Evolutionary conservation across 371 early-diverging fungal species (phyloP).

Genomic region (Syncephalastrum racemosum): DNA sequence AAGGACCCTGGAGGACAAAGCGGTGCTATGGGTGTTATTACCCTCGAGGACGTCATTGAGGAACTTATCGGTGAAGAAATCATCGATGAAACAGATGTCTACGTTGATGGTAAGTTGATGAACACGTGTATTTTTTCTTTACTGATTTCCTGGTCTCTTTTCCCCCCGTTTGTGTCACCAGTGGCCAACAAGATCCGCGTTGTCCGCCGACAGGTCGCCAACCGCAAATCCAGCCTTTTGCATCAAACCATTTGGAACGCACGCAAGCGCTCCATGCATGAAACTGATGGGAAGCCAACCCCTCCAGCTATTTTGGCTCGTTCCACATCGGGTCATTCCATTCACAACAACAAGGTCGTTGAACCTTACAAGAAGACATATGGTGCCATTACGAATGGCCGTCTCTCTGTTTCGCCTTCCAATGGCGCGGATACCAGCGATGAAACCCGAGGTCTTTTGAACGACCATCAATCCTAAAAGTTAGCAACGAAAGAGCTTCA

Average conservation of each 20-base stretch:
- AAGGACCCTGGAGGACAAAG: conserved; percentile 49
- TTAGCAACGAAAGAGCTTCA: too few species aligned
- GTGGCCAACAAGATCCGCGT: conserved; percentile 44
- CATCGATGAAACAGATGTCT: conserved; percentile 93
- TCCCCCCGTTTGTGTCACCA: conserved; percentile 10
- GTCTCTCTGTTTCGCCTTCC: conserved; percentile 14
- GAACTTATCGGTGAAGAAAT: conserved; percentile 95
- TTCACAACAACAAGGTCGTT: conserved; percentile 12
- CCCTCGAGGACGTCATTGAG: conserved; percentile 96
- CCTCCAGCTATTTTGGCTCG: conserved; percentile 2
- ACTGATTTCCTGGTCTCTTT: background rate
- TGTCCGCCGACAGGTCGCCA: conserved; percentile 36
- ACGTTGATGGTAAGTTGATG: conserved; percentile 68
- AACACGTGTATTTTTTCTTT: background rate
- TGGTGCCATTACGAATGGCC: conserved; percentile 15
- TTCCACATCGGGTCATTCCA: conserved; percentile 5
- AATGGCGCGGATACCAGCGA: background rate
- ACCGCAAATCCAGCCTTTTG: conserved; percentile 12
- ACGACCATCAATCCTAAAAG: too few species aligned
- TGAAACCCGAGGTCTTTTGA: conserved; percentile 16
- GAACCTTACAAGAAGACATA: conserved; percentile 21
- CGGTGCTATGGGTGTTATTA: conserved; percentile 87
- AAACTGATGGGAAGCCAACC: background rate
- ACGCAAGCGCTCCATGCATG: conserved; percentile 6
- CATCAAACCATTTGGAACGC: conserved; percentile 11